Evolutionary conservation across 257 asterid species (phyloP), one percentile per base, ranked within the genome.

Genomic region (Hygrophila difformis): DNA sequence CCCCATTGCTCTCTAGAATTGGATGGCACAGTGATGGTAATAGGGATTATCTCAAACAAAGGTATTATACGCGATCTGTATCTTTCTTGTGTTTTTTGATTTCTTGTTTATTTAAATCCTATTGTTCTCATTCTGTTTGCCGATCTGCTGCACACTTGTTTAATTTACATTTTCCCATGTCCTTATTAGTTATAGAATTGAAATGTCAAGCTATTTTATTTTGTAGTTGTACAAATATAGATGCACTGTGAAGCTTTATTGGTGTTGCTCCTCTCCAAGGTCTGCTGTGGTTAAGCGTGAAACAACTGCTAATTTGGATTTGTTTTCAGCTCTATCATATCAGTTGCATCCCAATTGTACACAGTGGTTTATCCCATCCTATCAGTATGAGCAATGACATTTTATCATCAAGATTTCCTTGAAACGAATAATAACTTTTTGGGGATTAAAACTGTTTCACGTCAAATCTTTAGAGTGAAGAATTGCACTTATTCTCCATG

Each of bases 11-110:
- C 10, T 57, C 96, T 44, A 81, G 91, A 69, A 84, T 89, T 26
- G 96, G 97, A 57, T 89, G 96, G 94, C 97, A 89, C 65, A 82
- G 94, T 59, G 97, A 84, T 55, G 93, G 84, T 53, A 89, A 89
- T 57, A 73, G 93, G 62, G 76, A 73, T 26, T 87, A 89, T 69
- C 97, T 89, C 51, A 81, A 73, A 55, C 97, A 89, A 62, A 66
- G 97, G 53, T 85, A 75, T 36, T 89, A 74, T 62, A n/a, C n/a
- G 85, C 97, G 69, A 93, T 77, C 52, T 26, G 79, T 14, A 0
- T 7, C 39, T 40, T 44, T 44, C 35, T 16, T 39, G 9, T 36
- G 47, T 31, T 35, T 28, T 37, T 15, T 26, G 16, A 33, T 62
- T 56, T 45, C 39, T 11, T 12, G 45, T 40, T 18, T 43, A 20